Conservation (phyloP, 192 early-diverging fungal genomes). For the Spizellomyces sp. region DNA sequence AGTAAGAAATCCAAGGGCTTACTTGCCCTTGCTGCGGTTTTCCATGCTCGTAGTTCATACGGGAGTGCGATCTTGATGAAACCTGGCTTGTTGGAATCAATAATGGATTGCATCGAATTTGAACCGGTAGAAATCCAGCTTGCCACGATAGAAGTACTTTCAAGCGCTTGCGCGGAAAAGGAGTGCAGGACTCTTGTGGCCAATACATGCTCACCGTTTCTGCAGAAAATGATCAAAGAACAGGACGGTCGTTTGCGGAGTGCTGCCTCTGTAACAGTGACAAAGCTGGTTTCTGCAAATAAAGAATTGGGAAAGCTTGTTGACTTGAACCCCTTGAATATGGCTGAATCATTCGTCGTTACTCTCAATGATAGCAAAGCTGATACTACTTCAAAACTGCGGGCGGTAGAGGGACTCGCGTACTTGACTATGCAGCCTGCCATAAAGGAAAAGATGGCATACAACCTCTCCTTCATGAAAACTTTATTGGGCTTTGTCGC, state of each 20-base stretch:
- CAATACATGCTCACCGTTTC: slow-evolving; percentile 14
- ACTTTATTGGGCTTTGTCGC: slow-evolving; percentile 55
- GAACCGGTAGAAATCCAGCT: slow-evolving; percentile 70
- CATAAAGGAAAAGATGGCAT: slow-evolving; percentile 70
- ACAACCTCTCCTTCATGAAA: slow-evolving; percentile 60
- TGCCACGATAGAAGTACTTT: slow-evolving; percentile 57
- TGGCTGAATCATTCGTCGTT: slow-evolving; percentile 58
- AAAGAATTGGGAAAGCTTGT: slow-evolving; percentile 16
- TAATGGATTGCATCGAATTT: slow-evolving; percentile 80
- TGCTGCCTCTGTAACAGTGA: slow-evolving; percentile 38
- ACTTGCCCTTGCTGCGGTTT: slow-evolving; percentile 61
- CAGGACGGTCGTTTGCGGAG: neutral
- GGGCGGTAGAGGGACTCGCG: slow-evolving; percentile 79
- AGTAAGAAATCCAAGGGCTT: slow-evolving; percentile 23
- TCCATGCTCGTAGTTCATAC: slow-evolving; percentile 58
- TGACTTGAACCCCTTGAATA: slow-evolving; percentile 28
- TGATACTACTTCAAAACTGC: slow-evolving; percentile 39
- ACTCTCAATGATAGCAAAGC: slow-evolving; percentile 48
- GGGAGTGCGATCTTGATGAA: slow-evolving; percentile 57
- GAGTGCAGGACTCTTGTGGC: slow-evolving; percentile 59
- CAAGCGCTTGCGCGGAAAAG: slow-evolving; percentile 63
- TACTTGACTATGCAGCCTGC: slow-evolving; percentile 72
- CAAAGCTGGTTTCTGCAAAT: slow-evolving; percentile 42
- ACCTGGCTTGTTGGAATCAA: slow-evolving; percentile 67
- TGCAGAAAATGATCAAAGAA: slow-evolving; percentile 19